Evolutionary conservation across 192 early-diverging fungal genomes (phyloP), one percentile per base, ranked within the genome.

Genomic region (Allomyces javanicus): DNA sequence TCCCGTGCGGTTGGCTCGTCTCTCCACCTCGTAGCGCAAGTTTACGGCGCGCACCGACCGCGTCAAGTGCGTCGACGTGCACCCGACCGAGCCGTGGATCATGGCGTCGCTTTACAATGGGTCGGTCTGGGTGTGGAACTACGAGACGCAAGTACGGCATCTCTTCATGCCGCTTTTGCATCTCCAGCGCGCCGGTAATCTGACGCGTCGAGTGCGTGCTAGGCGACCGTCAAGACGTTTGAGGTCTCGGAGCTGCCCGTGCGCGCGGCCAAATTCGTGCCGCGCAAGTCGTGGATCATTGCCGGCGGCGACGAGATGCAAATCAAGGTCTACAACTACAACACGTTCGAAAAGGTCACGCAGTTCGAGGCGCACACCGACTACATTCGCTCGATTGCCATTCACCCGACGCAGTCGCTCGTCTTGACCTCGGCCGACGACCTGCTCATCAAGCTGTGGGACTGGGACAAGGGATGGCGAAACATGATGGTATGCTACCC

Each of bases 381-480:
- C 74, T 99, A 96, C 71, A 92, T 99, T 77, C 86, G 96, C 63
- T 85, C 86, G 72, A 83, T 99, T 64, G 94, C 94, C 23, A 91
- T 99, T 27, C 96, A 99, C 72, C 91, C 90, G 50, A 90, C 92
- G n/a, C 93, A 92, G 70, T 88, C 96, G 43, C 87, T 87, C 64
- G 79, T 99, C 25, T 77, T 99, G 62, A 91, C 93, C 3, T 86
- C 91, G 64, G 96, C 94, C 5, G 96, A 99, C 71, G 96, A 99
- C 69, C 90, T 92, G 87, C 82, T 86, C 4, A 94, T 99, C 73
- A 94, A 93, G 74, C 78, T 99, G 66, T 99, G 95, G 95, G 91
- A 99, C 78, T 99, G 95, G 95, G 96, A 99, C 55, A 95, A 96
- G 76, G 86, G 85, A 73, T 99, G 96, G 96, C 93, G 85, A 74